Evolutionary conservation across 2,329 filamentous ascomycete species (phyloP).

Genomic region (Verticillium nubilum): DNA sequence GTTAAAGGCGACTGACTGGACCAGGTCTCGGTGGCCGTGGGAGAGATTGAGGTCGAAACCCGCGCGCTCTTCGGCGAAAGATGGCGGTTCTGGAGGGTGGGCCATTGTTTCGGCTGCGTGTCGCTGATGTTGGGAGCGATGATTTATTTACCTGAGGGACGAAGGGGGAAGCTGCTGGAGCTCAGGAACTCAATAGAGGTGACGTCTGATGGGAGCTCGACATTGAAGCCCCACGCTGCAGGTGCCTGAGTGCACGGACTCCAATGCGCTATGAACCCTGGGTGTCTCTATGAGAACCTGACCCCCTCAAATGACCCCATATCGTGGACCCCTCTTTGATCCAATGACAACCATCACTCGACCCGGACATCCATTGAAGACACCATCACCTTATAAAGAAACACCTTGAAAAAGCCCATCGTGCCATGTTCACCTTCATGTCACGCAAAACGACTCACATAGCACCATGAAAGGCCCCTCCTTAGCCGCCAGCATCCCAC

Average conservation of each 20-base stretch:
- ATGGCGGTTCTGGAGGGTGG: constrained; percentile 16
- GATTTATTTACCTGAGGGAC: background rate
- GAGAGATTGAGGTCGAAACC: constrained; percentile 58
- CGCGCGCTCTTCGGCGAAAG: constrained; percentile 37
- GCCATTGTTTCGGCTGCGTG: background rate
- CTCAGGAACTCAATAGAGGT: background rate
- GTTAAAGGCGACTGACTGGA: constrained; percentile 85
- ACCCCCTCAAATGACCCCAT: background rate
- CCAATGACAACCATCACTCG: too few species aligned
- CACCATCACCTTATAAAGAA: too few species aligned
- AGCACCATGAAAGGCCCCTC: background rate
- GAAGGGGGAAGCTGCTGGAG: background rate
- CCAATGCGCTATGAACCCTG: background rate
- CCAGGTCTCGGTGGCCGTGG: constrained; percentile 73
- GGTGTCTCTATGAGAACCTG: background rate
- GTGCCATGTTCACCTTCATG: too few species aligned
- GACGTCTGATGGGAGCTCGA: background rate
- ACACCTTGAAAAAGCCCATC: too few species aligned
- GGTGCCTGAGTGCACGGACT: background rate
- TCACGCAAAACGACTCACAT: too few species aligned
- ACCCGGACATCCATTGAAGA: too few species aligned
- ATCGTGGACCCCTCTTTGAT: background rate
- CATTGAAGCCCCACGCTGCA: background rate
- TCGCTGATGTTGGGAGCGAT: background rate
- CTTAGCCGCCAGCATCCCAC: constrained; percentile 11